These are phyloP conservation scores for Ascochyta clinopodiicola DNA, from an alignment of 2,329 filamentous ascomycete species.

Conservation along the genomic window DNA sequence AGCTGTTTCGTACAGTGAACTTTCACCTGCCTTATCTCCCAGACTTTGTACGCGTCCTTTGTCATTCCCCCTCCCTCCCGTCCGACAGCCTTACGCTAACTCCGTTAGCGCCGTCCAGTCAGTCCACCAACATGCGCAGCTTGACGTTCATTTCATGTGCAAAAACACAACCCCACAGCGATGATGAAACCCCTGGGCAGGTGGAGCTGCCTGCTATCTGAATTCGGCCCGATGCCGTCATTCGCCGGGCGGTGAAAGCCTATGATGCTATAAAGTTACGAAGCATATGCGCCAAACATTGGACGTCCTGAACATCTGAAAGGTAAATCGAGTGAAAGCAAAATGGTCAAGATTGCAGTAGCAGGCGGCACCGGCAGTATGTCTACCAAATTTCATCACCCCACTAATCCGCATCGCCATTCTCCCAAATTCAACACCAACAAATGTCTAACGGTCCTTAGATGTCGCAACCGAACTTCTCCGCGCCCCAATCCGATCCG, in stretches of 20 bases:
- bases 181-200: not conserved
- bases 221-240: slow-evolving; percentile 14
- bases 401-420: not conserved
- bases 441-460: slow-evolving; percentile 28
- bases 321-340: not conserved
- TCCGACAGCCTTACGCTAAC: not conserved
- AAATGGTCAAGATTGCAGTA: slow-evolving; percentile 46
- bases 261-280: not conserved
- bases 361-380: slow-evolving; percentile 48
- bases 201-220: slow-evolving; percentile 4
- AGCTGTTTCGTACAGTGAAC: too few species aligned
- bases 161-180: not conserved
- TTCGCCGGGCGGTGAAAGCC: slow-evolving; percentile 7
- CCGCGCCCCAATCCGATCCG: slow-evolving; percentile 56
- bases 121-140: not conserved
- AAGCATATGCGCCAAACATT: not conserved
- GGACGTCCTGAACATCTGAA: not conserved
- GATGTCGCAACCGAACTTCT: slow-evolving; percentile 62
- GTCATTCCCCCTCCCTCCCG: not conserved
- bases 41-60: not conserved
- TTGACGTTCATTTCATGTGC: not conserved
- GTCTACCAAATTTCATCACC: slow-evolving; percentile 6
- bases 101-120: slow-evolving; percentile 1
- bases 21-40: too few species aligned
- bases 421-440: not conserved